Percentiles rank a stretch among this genome's conserved stretches.
Evolutionary conservation across 2,329 filamentous ascomycete species (phyloP).

Genomic region (Exutisphaerella laricina): DNA sequence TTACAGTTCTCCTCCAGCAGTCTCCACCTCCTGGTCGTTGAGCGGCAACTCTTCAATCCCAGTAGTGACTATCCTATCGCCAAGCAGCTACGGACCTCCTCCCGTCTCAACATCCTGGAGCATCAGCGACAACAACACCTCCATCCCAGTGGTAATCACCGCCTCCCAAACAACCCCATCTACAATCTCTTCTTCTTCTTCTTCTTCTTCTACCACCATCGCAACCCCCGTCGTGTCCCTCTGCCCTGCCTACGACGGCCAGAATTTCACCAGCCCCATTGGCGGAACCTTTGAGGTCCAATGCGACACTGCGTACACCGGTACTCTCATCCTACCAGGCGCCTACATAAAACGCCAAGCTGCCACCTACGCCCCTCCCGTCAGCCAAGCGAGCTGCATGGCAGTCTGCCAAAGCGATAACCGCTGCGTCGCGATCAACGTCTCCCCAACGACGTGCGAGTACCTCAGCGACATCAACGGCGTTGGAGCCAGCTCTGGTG

Average conservation of each 20-base stretch:
- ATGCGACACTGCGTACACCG: constrained; percentile 4
- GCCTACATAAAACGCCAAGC: background rate
- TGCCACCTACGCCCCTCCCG: background rate
- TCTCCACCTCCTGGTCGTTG: too few relatives aligned
- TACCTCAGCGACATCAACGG: constrained; percentile 6
- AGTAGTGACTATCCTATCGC: too few relatives aligned
- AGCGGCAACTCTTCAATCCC: too few relatives aligned
- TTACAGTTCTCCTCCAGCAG: too few relatives aligned
- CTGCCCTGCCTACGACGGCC: constrained; percentile 6
- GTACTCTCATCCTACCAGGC: background rate
- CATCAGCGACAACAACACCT: too few relatives aligned
- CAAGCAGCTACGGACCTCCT: too few relatives aligned
- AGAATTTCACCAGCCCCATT: constrained; percentile 5
- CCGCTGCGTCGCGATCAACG: constrained; percentile 4
- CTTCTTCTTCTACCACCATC: too few relatives aligned
- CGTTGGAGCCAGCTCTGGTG: background rate
- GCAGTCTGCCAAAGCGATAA: constrained; percentile 4
- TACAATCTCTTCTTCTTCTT: background rate
- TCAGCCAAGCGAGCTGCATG: constrained; percentile 7
- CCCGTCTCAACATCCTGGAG: too few relatives aligned
- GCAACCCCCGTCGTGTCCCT: too few relatives aligned
- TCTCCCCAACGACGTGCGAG: constrained; percentile 5
- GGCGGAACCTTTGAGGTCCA: constrained; percentile 4
- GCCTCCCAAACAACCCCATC: too few relatives aligned
- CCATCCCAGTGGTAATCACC: too few relatives aligned